Conservation (phyloP, 495 filamentous ascomycete species). For the Annulohypoxylon moriforme region DNA sequence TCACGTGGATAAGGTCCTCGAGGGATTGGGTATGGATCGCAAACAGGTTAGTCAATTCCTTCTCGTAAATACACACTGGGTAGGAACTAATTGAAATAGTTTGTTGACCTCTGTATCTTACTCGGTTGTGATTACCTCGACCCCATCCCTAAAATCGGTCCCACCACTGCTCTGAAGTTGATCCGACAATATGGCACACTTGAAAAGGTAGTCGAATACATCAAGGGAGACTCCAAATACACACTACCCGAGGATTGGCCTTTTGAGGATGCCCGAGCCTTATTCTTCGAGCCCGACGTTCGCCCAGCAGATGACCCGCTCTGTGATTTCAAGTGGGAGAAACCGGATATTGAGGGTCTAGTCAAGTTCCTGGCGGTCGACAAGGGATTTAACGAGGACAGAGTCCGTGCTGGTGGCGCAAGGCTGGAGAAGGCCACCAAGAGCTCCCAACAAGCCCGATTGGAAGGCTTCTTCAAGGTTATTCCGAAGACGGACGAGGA, state of each 20-base stretch:
- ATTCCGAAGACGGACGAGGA: slow-evolving; percentile 88
- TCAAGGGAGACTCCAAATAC: slow-evolving; percentile 80
- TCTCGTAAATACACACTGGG: not conserved
- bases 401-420: slow-evolving; percentile 79
- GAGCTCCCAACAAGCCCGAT: slow-evolving; percentile 83
- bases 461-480: slow-evolving; percentile 99
- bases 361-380: slow-evolving; percentile 89
- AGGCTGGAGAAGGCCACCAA: slow-evolving; percentile 89
- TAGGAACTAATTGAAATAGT: slow-evolving; percentile 61
- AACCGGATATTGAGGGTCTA: slow-evolving; percentile 88
- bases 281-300: slow-evolving; percentile 92
- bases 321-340: slow-evolving; percentile 98
- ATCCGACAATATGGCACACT: slow-evolving; percentile 90
- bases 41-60: slow-evolving; percentile 67
- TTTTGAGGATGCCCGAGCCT: slow-evolving; percentile 86
- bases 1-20: slow-evolving; percentile 81
- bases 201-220: slow-evolving; percentile 83
- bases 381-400: slow-evolving; percentile 96
- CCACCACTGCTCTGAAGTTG: slow-evolving; percentile 87
- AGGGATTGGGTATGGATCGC: slow-evolving; percentile 86
- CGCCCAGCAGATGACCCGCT: slow-evolving; percentile 83
- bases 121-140: slow-evolving; percentile 98
- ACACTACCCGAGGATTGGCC: slow-evolving; percentile 93
- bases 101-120: slow-evolving; percentile 97
- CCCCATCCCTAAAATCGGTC: slow-evolving; percentile 92